Conservation (phyloP, 768 basidiomycete genomes). For the Lactarius evosmus region DNA sequence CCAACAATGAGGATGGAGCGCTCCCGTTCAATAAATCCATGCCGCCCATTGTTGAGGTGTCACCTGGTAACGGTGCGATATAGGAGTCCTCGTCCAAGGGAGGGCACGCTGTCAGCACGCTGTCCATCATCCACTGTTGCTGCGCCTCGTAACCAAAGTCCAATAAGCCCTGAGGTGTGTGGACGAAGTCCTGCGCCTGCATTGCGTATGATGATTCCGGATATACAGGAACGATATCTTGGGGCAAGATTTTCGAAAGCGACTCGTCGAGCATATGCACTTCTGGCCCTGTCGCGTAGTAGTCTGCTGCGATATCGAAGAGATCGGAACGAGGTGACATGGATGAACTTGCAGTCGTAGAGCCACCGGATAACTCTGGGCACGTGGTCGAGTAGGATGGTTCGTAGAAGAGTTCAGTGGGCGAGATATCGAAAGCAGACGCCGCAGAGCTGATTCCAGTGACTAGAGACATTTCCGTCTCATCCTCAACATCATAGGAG, state of each 20-base stretch:
- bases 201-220: constrained; percentile 13
- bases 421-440: constrained; percentile 24
- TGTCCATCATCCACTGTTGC: constrained; percentile 19
- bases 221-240: constrained; percentile 24
- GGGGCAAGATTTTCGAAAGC: constrained; percentile 25
- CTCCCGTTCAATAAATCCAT: constrained; percentile 8
- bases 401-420: constrained; percentile 14
- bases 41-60: constrained; percentile 4
- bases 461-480: constrained; percentile 20
- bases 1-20: constrained; percentile 13
- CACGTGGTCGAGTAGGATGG: constrained; percentile 16
- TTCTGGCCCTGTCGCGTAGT: constrained; percentile 18
- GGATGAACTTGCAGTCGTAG: constrained; percentile 23
- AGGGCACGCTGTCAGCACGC: constrained; percentile 16
- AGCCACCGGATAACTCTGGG: constrained; percentile 21
- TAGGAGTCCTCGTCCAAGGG: constrained; percentile 22
- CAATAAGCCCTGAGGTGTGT: constrained; percentile 12
- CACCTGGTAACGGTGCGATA: constrained; percentile 12
- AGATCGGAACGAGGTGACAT: constrained; percentile 29
- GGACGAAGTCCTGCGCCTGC: constrained; percentile 20
- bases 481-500: constrained; percentile 14
- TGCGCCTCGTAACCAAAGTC: constrained; percentile 23
- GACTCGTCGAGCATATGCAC: constrained; percentile 24
- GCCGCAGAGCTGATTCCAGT: constrained; percentile 7
- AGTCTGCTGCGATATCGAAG: constrained; percentile 26